phyloP scores from a whole-genome alignment of 208 protist genomes.

The Endotrypanum monterogeii region DNA sequence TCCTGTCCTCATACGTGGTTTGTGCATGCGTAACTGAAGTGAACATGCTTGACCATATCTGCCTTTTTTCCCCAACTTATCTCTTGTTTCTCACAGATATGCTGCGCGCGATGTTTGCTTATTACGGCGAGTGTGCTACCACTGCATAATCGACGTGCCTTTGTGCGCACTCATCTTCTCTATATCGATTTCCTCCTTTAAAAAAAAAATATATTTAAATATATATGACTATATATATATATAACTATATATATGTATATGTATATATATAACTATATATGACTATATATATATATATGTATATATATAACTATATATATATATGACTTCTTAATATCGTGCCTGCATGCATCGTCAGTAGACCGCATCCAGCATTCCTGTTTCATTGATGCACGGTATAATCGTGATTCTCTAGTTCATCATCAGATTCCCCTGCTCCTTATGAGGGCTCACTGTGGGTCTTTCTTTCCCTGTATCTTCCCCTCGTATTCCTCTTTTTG shows the following conservation, averaged over 20 bases:
- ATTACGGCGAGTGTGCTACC: background rate
- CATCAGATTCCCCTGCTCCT: background rate
- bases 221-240: too few species aligned
- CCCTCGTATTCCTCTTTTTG: too few species aligned
- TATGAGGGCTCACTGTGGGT: background rate
- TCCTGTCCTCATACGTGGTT: background rate
- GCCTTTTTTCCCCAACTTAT: background rate
- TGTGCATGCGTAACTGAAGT: background rate
- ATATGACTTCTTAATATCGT: background rate
- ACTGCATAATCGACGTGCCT: background rate
- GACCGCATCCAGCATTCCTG: background rate
- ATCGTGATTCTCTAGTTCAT: background rate
- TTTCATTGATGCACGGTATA: background rate
- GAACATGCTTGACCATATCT: background rate
- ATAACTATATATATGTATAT: too few species aligned
- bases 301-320: background rate
- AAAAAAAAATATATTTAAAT: too few species aligned
- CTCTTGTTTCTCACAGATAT: background rate
- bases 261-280: too few species aligned
- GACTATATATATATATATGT: background rate
- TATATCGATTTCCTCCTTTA: too few species aligned
- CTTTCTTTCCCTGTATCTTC: background rate
- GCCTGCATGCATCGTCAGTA: background rate
- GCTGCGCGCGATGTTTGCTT: background rate
- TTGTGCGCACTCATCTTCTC: background rate